These are phyloP conservation scores for Fusarium continuum DNA, from an alignment of 2,329 filamentous ascomycete species.

Conservation along the genomic window DNA sequence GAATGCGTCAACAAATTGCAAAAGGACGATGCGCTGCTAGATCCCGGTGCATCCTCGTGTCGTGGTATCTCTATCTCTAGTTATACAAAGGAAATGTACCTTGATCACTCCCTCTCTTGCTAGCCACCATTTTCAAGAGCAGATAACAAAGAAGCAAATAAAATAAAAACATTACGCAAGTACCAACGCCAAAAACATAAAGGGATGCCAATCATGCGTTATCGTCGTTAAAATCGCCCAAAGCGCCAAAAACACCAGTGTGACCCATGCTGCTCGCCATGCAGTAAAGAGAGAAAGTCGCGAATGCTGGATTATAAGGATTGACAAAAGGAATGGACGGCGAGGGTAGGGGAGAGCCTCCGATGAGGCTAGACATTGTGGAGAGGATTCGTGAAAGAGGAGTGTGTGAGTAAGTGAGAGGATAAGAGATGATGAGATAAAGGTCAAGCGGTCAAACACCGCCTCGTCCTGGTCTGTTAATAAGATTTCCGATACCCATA, in stretches of 20 bases:
- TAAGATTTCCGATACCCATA: constrained; percentile 69
- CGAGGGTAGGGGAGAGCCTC: constrained; percentile 6
- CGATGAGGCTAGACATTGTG: not conserved
- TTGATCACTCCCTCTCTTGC: constrained; percentile 13
- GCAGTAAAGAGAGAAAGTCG: constrained; percentile 23
- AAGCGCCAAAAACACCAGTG: constrained; percentile 30
- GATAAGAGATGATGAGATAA: not conserved
- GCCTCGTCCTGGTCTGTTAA: constrained; percentile 58
- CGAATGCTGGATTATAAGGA: constrained; percentile 20
- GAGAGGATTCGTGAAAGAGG: not conserved
- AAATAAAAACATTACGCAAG: constrained; percentile 24
- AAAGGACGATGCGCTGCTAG: constrained; percentile 21
- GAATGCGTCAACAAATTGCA: constrained; percentile 6
- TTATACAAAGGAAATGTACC: constrained; percentile 40
- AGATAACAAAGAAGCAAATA: constrained; percentile 1
- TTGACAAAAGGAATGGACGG: constrained; percentile 37
- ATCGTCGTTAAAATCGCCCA: constrained; percentile 36
- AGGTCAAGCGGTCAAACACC: constrained; percentile 20
- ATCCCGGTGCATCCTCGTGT: constrained; percentile 23
- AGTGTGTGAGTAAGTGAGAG: not conserved
- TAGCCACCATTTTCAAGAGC: constrained; percentile 33
- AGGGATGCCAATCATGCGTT: constrained; percentile 14
- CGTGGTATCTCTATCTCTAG: constrained; percentile 45
- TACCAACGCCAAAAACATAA: constrained; percentile 11
- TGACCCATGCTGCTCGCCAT: constrained; percentile 36